These are phyloP conservation scores for Phalaenopsis hybrid DNA, from an alignment of 116 monocot species.

Conservation along the genomic window DNA sequence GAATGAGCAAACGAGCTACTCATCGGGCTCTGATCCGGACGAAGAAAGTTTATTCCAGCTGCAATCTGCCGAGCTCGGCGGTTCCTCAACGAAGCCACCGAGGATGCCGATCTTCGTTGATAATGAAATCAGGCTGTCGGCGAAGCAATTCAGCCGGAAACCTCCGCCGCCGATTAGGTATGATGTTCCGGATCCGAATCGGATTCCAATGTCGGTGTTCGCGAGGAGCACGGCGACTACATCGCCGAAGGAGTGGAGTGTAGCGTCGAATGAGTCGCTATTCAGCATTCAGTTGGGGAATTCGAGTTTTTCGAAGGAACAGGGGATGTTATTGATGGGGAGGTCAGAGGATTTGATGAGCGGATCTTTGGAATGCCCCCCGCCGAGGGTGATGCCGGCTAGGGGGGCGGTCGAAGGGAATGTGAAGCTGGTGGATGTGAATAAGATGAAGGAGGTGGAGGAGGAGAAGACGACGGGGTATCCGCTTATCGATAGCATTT, in stretches of 20 bases:
- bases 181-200: slow-evolving; percentile 34
- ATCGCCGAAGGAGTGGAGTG: slow-evolving; percentile 56
- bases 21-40: slow-evolving; percentile 10
- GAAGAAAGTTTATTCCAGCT: slow-evolving; percentile 20
- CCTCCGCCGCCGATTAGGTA: slow-evolving; percentile 1
- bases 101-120: background rate
- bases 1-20: background rate
- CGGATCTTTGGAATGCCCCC: background rate
- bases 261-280: slow-evolving; percentile 58
- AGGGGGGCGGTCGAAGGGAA: background rate
- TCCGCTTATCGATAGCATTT: background rate
- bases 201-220: slow-evolving; percentile 51
- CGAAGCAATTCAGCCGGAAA: background rate
- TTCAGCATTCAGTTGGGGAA: slow-evolving; percentile 55
- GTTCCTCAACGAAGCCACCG: background rate
- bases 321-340: slow-evolving; percentile 11
- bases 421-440: background rate
- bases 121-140: background rate
- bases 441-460: background rate
- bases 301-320: slow-evolving; percentile 39
- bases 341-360: slow-evolving; percentile 10
- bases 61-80: background rate
- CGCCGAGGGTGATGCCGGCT: background rate
- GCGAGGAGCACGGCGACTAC: slow-evolving; percentile 13
- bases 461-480: background rate